A percentile compares a stretch with the other conserved stretches of the same genome.
These are phyloP conservation scores for Lentinula edodes DNA, from an alignment of 768 basidiomycete species.

Conservation along the genomic window DNA sequence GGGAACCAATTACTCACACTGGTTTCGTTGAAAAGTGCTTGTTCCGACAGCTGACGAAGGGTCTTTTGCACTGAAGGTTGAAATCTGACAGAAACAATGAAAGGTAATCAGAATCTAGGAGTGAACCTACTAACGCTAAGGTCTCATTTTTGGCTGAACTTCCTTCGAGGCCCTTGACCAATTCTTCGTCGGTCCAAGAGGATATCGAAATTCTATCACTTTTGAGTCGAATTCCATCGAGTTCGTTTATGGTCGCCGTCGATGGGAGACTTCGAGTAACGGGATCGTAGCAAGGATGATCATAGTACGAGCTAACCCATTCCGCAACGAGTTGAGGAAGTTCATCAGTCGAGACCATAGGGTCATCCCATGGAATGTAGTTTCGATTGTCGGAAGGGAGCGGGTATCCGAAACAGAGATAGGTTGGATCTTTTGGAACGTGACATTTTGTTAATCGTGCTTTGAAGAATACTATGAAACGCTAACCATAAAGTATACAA, in stretches of 20 bases:
- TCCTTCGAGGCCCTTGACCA: neutral
- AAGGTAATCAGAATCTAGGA: neutral
- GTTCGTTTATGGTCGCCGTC: neutral
- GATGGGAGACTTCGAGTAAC: neutral
- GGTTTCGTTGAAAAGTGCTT: slow-evolving; percentile 7
- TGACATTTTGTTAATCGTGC: neutral
- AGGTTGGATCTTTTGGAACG: slow-evolving; percentile 6
- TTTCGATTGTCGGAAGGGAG: slow-evolving; percentile 2
- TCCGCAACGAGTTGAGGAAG: slow-evolving; percentile 2
- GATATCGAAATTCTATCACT: neutral
- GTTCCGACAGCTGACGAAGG: neutral
- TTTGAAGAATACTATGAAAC: neutral
- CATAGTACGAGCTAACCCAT: slow-evolving; percentile 12
- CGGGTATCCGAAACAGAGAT: slow-evolving; percentile 10
- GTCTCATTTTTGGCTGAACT: slow-evolving; percentile 4
- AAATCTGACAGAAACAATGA: neutral
- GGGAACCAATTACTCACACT: slow-evolving; percentile 4
- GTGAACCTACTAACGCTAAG: neutral
- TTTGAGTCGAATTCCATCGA: slow-evolving; percentile 1
- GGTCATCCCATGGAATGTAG: slow-evolving; percentile 10
- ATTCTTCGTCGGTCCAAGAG: slow-evolving; percentile 8
- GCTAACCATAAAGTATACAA: slow-evolving; percentile 14
- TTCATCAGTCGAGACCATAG: slow-evolving; percentile 5
- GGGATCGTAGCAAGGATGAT: slow-evolving; percentile 2
- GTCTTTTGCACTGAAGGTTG: neutral